Conservation (phyloP, 176 grass and related monocot genomes). For the Zea luxurians region DNA sequence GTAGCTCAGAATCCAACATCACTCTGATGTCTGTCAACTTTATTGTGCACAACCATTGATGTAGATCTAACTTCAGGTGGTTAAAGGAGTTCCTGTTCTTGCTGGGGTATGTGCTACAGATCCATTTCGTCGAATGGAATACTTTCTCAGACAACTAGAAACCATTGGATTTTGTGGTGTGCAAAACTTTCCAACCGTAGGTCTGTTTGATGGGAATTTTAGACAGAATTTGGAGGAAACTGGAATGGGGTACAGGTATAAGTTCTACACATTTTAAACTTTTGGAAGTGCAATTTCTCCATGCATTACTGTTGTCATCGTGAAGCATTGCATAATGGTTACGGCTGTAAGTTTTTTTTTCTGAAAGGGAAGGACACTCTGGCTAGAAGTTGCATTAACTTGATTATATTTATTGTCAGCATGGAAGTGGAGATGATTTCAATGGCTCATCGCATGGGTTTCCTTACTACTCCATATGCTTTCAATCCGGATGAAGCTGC, state of each 20-base stretch:
- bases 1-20: slow-evolving; percentile 31
- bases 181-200: slow-evolving; percentile 96
- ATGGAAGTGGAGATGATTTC: slow-evolving; percentile 96
- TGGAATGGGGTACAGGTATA: slow-evolving; percentile 94
- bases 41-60: slow-evolving; percentile 24
- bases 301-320: not conserved
- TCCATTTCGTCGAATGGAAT: slow-evolving; percentile 88
- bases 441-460: slow-evolving; percentile 68
- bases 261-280: not conserved
- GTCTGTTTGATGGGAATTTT: slow-evolving; percentile 92
- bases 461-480: slow-evolving; percentile 86
- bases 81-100: slow-evolving; percentile 87
- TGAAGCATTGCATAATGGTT: not conserved
- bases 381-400: not conserved
- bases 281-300: not conserved
- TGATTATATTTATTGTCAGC: slow-evolving; percentile 32
- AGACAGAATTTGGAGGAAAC: slow-evolving; percentile 95
- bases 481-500: slow-evolving; percentile 79
- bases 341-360: not conserved
- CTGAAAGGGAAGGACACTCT: not conserved
- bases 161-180: slow-evolving; percentile 79
- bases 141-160: slow-evolving; percentile 84
- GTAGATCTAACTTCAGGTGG: slow-evolving; percentile 49
- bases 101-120: slow-evolving; percentile 96
- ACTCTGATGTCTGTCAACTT: not conserved